Conservation (phyloP, 345 rosid species). For the Aethionema arabicum region DNA sequence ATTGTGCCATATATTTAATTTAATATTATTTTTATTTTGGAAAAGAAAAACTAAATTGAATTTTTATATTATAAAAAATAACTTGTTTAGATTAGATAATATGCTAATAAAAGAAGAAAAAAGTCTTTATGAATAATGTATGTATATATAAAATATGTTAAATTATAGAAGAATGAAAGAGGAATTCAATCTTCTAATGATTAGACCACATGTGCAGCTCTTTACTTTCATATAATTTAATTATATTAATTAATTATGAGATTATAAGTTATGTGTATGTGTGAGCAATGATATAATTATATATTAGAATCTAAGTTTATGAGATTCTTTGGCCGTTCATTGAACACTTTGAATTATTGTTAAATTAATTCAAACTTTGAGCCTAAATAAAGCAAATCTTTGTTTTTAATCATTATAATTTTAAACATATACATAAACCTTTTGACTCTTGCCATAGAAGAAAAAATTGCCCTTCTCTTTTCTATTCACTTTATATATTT, state of each 20-base stretch:
- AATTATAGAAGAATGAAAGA: neutral
- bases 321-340: conserved; percentile 38
- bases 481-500: conserved; percentile 35
- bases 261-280: conserved; percentile 16
- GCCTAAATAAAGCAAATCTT: conserved; percentile 27
- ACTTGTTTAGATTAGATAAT: too few relatives aligned
- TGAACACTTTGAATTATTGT: conserved; percentile 23
- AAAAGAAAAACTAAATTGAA: too few relatives aligned
- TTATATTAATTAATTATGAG: too few relatives aligned
- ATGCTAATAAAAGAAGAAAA: too few relatives aligned
- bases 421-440: conserved; percentile 25
- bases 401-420: neutral
- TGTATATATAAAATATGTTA: too few relatives aligned
- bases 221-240: conserved; percentile 22
- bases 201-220: conserved; percentile 31
- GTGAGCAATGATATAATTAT: conserved; percentile 5
- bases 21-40: too few relatives aligned
- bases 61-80: too few relatives aligned
- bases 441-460: conserved; percentile 48
- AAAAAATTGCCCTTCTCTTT: conserved; percentile 33
- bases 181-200: conserved; percentile 28
- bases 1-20: too few relatives aligned
- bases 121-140: too few relatives aligned
- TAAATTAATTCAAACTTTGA: conserved; percentile 15
- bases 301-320: conserved; percentile 23